A percentile compares a stretch with the other conserved stretches of the same genome.
phyloP scores from a whole-genome alignment of 2,329 filamentous ascomycete species.

The Colletotrichum lupini region DNA sequence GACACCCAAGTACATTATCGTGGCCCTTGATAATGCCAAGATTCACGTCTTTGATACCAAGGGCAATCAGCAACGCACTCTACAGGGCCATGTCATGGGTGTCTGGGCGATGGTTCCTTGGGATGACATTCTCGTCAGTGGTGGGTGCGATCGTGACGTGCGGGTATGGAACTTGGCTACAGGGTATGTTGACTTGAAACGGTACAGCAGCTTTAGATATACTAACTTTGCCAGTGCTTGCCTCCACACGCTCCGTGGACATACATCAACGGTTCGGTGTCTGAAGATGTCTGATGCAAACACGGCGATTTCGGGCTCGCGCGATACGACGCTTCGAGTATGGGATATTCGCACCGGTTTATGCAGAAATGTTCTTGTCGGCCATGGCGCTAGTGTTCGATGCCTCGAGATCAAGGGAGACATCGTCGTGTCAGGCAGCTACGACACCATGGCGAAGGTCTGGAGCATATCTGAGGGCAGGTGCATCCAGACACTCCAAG shows the following conservation, averaged over 20 bases:
- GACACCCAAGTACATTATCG: slow-evolving; percentile 95
- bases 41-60: slow-evolving; percentile 98
- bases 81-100: slow-evolving; percentile 98
- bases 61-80: slow-evolving; percentile 86
- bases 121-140: slow-evolving; percentile 94
- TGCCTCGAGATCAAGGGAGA: slow-evolving; percentile 97
- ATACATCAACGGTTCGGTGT: slow-evolving; percentile 96
- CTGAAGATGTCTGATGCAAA: slow-evolving; percentile 96
- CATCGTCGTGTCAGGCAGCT: slow-evolving; percentile 96
- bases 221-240: slow-evolving; percentile 65
- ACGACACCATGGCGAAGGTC: slow-evolving; percentile 95
- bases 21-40: slow-evolving; percentile 96
- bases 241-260: slow-evolving; percentile 86
- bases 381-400: slow-evolving; percentile 94
- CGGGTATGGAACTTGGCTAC: slow-evolving; percentile 96
- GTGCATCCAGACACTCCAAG: slow-evolving; percentile 88
- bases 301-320: slow-evolving; percentile 94
- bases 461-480: slow-evolving; percentile 98
- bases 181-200: slow-evolving; percentile 70
- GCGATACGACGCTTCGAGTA: slow-evolving; percentile 92
- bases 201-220: background rate
- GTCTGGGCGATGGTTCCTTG: slow-evolving; percentile 99
- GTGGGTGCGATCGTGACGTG: slow-evolving; percentile 96
- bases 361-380: slow-evolving; percentile 91
- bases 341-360: slow-evolving; percentile 93